Base-by-base conservation (phyloP, 441 rosid genomes). In the Theobroma grandiflorum region DNA sequence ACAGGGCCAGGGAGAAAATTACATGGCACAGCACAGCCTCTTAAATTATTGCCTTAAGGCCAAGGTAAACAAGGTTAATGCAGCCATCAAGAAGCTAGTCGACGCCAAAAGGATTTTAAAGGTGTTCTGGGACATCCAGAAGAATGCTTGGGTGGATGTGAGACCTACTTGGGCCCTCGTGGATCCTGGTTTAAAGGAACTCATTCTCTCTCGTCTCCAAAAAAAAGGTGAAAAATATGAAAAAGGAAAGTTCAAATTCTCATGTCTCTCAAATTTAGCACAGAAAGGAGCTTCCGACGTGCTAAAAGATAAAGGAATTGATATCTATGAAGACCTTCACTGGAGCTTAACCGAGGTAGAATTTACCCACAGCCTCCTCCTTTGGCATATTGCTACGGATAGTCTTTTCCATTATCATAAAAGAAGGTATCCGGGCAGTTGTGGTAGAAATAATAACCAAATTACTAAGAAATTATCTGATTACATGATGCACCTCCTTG, bases 371-470 rank as follows among this genome's bases (percentile, higher is more conserved):
- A 64, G 78, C 58, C 58, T 77, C 57, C 49, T 81, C 8, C 59
- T 81, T 4, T 81, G 84, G 78, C 78, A 81, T 63, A 43, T 81
- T n/a, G 74, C 84, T 4, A 81, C 37, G 12, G 64, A 59, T 26
- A 26, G 26, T 59, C 15, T 59, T 59, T 22, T 22, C 9, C 1
- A 3, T 4, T 2, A 3, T 49, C 4, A 49, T 9, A 11, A 11
- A 58, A 58, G 4, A 20, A 58, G 6, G 8, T 20, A 58, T 58
- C 2, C 14, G 15, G 14, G 62, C 11, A 20, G 12, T 42, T 4
- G 8, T 42, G 3, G 45, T 42, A 42, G 45, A 42, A 42, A 42
- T 59, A 0, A 3, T 15, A 6, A 3, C 1, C 37, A 59, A 59
- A 26, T 59, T 59, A 59, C 37, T 59, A 59, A 59, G 64, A 59